These are phyloP conservation scores for Ziziphus jujuba DNA, from an alignment of 306 rosid species.

Conservation along the genomic window DNA sequence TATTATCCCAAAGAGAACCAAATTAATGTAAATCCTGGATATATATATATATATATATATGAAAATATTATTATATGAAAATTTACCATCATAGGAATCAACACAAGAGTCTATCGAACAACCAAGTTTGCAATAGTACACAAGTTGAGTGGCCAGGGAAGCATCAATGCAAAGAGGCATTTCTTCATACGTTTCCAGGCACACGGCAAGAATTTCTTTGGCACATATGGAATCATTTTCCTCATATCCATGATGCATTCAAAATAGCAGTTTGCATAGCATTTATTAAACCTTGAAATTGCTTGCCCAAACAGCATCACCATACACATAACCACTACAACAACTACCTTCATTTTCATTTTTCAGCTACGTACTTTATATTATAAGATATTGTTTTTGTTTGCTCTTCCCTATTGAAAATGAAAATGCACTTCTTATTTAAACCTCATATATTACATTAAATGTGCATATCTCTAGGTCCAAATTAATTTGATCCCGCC, in stretches of 20 bases:
- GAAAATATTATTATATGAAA: too few relatives aligned
- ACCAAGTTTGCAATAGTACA: neutral
- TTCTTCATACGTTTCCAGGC: slow-evolving; percentile 5
- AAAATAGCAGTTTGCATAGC: neutral
- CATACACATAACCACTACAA: neutral
- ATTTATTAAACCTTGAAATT: neutral
- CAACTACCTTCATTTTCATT: slow-evolving; percentile 5
- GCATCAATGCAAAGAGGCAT: neutral
- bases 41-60: too few relatives aligned
- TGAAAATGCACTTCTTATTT: too few relatives aligned
- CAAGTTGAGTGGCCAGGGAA: neutral
- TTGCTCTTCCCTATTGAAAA: too few relatives aligned
- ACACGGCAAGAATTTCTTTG: neutral
- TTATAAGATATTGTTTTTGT: neutral
- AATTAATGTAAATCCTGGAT: too few relatives aligned
- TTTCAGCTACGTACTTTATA: too few relatives aligned
- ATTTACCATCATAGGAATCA: neutral
- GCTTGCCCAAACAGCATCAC: neutral
- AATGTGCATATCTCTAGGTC: too few relatives aligned
- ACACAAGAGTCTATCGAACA: slow-evolving; percentile 1
- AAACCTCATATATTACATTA: too few relatives aligned
- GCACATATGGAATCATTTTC: neutral
- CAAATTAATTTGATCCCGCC: too few relatives aligned
- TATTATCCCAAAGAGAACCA: too few relatives aligned
- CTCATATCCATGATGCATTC: neutral